Base-by-base conservation (phyloP, 768 basidiomycete species). In the Rubroboletus satanas region DNA sequence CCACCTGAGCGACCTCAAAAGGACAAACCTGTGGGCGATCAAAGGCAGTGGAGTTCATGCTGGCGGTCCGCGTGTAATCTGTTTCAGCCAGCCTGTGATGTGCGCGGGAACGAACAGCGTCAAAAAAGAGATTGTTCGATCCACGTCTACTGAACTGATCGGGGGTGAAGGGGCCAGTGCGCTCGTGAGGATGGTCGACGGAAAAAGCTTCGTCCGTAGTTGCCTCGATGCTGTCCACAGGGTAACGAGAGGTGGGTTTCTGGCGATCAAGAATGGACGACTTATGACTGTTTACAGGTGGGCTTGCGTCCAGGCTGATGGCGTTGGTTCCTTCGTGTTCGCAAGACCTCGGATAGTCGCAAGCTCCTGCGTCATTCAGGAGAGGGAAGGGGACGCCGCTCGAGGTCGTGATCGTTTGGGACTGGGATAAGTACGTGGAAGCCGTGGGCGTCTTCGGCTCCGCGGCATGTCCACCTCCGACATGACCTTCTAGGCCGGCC, bases 91-190 rank as follows among this genome's bases (percentile, higher is more conserved):
- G 51, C 53, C 53, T 71, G 49, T 72, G 63, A 37, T 66, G 58
- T 33, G 52, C 14, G 23, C 65, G 69, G 18, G 64, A 52, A 49
- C 60, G 62, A 46, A 72, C 64, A 39, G 73, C 68, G 68, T 75
- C 77, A 57, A 76, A 77, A 50, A 73, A 63, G 15, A 74, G 58
- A 49, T 73, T 70, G 56, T 74, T 75, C 45, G 72, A 71, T 42
- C 62, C 66, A 36, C 68, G 73, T 41, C 73, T 68, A 38, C 68
- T 69, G 49, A 59, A 60, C 39, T 69, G 69, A 61, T 61, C 65
- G 37, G 58, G 17, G 46, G 42, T 9, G 15, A 56, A 52, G 17
- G 54, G n/a, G 26, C 55, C 51, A 41, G 45, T n/a, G 42, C 61
- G 49, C 36, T 54, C 57, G 52, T 59, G 45, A 21, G 56, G 52